Evolutionary conservation across 805 yeast genomes (phyloP).

Genomic region (Kodamaea laetipori): DNA sequence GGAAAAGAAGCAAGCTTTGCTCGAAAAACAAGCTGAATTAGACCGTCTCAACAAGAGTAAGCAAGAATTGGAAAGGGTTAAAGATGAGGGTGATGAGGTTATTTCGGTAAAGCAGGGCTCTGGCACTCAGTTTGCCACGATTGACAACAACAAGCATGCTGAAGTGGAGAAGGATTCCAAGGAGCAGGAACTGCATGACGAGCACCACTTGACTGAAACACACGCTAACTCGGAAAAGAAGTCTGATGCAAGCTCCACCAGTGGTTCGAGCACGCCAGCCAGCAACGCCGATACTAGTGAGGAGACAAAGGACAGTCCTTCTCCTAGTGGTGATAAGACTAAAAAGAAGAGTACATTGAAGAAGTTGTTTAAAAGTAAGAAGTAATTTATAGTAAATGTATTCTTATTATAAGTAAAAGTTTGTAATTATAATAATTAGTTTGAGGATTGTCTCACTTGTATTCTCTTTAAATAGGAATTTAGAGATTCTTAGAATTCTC

Average conservation of each 20-base stretch:
- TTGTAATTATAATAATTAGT: no score
- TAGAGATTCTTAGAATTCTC: no score
- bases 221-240: constrained; percentile 3
- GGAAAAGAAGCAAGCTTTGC: constrained; percentile 19
- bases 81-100: constrained; percentile 21
- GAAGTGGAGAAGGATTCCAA: not conserved
- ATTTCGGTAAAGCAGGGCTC: constrained; percentile 16
- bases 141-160: constrained; percentile 40
- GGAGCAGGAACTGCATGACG: constrained; percentile 1
- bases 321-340: constrained; percentile 9
- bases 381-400: constrained; percentile 10
- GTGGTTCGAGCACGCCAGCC: constrained; percentile 7
- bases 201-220: not conserved
- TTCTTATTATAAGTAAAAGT: not conserved
- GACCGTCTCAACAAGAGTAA: constrained; percentile 18
- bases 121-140: constrained; percentile 30
- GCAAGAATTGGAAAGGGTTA: constrained; percentile 18
- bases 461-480: no score
- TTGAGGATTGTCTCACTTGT: no score
- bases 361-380: constrained; percentile 18
- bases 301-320: constrained; percentile 2
- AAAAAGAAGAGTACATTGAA: constrained; percentile 16
- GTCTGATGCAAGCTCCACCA: constrained; percentile 6
- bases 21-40: constrained; percentile 27
- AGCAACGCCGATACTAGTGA: constrained; percentile 10